Percentiles rank a stretch among this genome's conserved stretches.
phyloP scores from a whole-genome alignment of 129 eudicot genomes.

The Saussurea involucrata region DNA sequence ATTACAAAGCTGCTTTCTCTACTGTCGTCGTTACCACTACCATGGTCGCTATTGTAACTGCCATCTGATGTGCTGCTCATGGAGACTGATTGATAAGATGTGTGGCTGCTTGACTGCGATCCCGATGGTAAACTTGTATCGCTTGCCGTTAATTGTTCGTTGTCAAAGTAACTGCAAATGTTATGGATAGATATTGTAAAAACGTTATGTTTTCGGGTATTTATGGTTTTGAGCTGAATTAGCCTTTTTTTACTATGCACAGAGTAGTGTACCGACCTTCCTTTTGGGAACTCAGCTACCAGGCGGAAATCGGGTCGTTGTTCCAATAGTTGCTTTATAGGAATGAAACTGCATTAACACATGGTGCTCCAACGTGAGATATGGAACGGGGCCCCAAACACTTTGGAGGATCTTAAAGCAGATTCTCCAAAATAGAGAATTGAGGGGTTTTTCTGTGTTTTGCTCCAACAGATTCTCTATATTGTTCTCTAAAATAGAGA shows the following conservation, averaged over 20 bases:
- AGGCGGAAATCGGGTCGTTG: slow-evolving; percentile 65
- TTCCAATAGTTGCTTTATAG: slow-evolving; percentile 44
- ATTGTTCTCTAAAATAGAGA: not conserved
- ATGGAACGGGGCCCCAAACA: not conserved
- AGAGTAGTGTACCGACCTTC: slow-evolving; percentile 38
- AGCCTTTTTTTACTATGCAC: not conserved
- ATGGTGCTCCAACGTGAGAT: not conserved
- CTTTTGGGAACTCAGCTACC: slow-evolving; percentile 69
- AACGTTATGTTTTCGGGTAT: not conserved
- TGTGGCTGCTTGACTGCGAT: slow-evolving; percentile 39
- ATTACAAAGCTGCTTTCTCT: slow-evolving; percentile 33
- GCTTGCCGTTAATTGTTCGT: slow-evolving; percentile 53
- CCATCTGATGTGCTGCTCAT: slow-evolving; percentile 55
- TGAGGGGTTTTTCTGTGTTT: not conserved
- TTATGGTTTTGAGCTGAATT: not conserved
- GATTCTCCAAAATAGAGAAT: not conserved
- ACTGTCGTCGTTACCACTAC: slow-evolving; percentile 62
- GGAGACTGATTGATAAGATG: slow-evolving; percentile 40
- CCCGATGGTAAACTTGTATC: slow-evolving; percentile 38
- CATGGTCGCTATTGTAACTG: slow-evolving; percentile 60
- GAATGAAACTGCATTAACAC: slow-evolving; percentile 53
- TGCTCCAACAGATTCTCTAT: not conserved
- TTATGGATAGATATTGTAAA: not conserved
- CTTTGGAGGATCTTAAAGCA: too few species aligned
- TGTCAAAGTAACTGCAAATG: slow-evolving; percentile 53